phyloP scores from a whole-genome alignment of 768 basidiomycete genomes.

The Coprinopsis marcescibilis region DNA sequence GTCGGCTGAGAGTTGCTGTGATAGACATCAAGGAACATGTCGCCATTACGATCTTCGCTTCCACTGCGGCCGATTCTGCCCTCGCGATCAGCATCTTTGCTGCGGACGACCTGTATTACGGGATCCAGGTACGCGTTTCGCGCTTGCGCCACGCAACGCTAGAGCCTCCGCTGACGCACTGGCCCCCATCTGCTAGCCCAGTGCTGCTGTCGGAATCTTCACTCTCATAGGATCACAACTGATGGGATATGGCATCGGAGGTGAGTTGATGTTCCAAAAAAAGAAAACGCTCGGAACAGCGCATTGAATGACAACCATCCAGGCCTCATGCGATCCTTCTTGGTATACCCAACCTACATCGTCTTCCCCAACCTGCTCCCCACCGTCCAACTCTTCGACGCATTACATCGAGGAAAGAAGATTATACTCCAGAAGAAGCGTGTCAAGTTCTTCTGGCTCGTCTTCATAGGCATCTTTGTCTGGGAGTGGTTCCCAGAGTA shows the following conservation, averaged over 20 bases:
- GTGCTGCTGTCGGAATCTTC: slow-evolving; percentile 37
- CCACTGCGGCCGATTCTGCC: slow-evolving; percentile 54
- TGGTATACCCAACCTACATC: slow-evolving; percentile 47
- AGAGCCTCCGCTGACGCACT: neutral
- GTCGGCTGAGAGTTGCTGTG: no score
- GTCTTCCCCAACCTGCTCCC: slow-evolving; percentile 37
- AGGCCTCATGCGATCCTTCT: slow-evolving; percentile 41
- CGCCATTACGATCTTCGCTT: slow-evolving; percentile 55
- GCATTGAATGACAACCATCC: neutral
- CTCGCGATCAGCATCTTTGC: slow-evolving; percentile 57
- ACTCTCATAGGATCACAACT: slow-evolving; percentile 35
- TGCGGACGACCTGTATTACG: slow-evolving; percentile 43
- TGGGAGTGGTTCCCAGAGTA: slow-evolving; percentile 55
- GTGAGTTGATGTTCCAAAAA: no score
- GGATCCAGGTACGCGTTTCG: slow-evolving; percentile 26
- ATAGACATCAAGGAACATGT: slow-evolving; percentile 55
- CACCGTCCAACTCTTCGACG: slow-evolving; percentile 35
- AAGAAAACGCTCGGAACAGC: slow-evolving; percentile 2
- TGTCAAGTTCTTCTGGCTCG: slow-evolving; percentile 51
- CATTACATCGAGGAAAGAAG: slow-evolving; percentile 40
- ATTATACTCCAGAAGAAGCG: slow-evolving; percentile 44
- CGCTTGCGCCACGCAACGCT: neutral
- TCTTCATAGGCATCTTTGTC: slow-evolving; percentile 47
- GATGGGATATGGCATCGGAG: slow-evolving; percentile 37
- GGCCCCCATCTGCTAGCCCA: slow-evolving; percentile 22